phyloP scores from a whole-genome alignment of 257 asterid genomes.

The Nicotiana noctiflora region DNA sequence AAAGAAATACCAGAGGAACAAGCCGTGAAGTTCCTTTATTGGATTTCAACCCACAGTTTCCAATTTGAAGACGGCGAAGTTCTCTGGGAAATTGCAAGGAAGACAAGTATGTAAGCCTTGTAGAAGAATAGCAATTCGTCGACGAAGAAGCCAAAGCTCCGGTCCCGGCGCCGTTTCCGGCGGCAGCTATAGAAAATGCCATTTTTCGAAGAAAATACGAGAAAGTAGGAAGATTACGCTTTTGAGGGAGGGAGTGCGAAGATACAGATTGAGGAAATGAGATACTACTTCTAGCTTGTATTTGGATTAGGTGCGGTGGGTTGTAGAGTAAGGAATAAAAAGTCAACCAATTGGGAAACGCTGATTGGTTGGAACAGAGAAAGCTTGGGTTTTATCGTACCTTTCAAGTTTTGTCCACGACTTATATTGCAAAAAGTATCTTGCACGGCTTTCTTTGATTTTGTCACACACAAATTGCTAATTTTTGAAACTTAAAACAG shows the following conservation, averaged over 20 bases:
- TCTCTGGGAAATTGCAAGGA: slow-evolving; percentile 47
- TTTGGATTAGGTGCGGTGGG: neutral
- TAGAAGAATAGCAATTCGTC: slow-evolving; percentile 1
- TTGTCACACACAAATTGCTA: neutral
- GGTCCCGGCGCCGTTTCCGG: slow-evolving; percentile 22
- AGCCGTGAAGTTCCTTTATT: slow-evolving; percentile 20
- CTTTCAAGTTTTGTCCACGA: neutral
- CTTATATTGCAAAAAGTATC: neutral
- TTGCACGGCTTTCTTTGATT: neutral
- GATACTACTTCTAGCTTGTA: neutral
- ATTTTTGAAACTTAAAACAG: neutral
- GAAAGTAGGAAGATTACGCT: slow-evolving; percentile 1
- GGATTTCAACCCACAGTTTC: slow-evolving; percentile 25
- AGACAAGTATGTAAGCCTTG: slow-evolving; percentile 33
- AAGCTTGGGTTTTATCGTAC: neutral
- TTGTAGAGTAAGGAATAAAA: neutral
- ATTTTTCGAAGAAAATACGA: slow-evolving; percentile 18
- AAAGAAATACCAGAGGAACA: slow-evolving; percentile 42
- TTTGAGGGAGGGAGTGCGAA: neutral
- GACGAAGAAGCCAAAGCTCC: slow-evolving; percentile 23
- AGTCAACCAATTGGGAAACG: neutral
- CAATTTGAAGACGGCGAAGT: slow-evolving; percentile 34
- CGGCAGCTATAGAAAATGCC: slow-evolving; percentile 59
- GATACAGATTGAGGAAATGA: neutral
- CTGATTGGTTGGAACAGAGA: neutral